Base-by-base conservation (phyloP, 129 eudicot species). In the Tagetes patula region DNA sequence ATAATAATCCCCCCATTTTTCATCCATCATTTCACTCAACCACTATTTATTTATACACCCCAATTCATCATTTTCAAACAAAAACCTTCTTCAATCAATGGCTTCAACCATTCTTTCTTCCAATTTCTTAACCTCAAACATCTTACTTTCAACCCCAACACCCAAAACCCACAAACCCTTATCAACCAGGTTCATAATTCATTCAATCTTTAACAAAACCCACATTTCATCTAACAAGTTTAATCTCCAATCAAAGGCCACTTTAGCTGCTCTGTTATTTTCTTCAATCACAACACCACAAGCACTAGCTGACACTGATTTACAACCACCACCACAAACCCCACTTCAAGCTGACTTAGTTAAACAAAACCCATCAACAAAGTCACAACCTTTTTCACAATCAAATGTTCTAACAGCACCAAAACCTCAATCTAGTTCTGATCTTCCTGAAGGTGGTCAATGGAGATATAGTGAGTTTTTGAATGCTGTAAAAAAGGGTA, bases 391-490 rank as follows among this genome's bases (percentile, higher is more conserved):
- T 20, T 81, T 93, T 73, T 71, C 90, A 0, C 91, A 90, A 30
- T 84, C 75, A 60, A 79, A 87, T 9, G 70, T 80, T 33, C 71
- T 90, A 32, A 86, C 84, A 3, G 98, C 98, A 3, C 98, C 98
- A 9, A 89, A 93, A 73, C 90, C 95, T 20, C 81, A 85, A 78
- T 43, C 48, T 5, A 55, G 62, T 40, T 50, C 98, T 30, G 96
- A 93, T 59, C 81, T 90, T n/a, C 98, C 98, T 0, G 98, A 93
- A 4, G 96, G 96, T 3, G 79, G 85, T 59, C 88, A 93, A 13
- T 93, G 98, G 98, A 66, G 98, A 1, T 93, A 93, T 60, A 93
- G 98, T 46, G 98, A 93, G 72, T 93, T 93, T 75, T 73, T 93
- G 86, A 90, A 90, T 45, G 98, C 98, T 0, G 98, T 93, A 43